These are phyloP conservation scores for Colletotrichum zoysiae DNA, from an alignment of 2,329 filamentous ascomycete species.

Conservation along the genomic window DNA sequence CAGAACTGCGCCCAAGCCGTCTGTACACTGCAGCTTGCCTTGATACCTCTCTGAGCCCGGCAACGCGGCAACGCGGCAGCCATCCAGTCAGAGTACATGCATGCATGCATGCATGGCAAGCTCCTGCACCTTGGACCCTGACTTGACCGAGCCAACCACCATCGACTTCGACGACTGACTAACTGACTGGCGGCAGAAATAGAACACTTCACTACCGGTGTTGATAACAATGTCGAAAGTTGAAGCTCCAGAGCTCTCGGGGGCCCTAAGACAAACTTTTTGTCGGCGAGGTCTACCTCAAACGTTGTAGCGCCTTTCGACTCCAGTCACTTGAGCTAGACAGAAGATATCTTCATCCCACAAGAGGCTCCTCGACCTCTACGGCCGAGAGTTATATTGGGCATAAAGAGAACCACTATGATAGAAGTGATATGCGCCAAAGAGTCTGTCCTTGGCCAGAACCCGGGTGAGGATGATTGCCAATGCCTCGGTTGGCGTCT, in stretches of 20 bases:
- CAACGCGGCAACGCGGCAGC: background rate
- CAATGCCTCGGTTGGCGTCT: background rate
- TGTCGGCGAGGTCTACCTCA: conserved; percentile 5
- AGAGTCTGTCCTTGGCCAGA: background rate
- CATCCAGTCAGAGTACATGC: background rate
- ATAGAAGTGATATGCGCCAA: conserved; percentile 1
- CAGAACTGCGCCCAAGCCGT: background rate
- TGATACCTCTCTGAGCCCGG: background rate
- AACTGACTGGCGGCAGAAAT: background rate
- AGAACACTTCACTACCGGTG: background rate
- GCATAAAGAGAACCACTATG: background rate
- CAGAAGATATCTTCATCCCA: too few relatives aligned
- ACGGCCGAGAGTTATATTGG: background rate
- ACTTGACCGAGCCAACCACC: background rate
- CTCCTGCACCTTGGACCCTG: background rate
- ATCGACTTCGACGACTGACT: background rate
- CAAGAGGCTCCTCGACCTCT: background rate
- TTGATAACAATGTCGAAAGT: background rate
- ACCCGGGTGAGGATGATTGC: background rate
- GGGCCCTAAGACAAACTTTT: background rate
- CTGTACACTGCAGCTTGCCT: background rate
- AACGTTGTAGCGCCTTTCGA: background rate
- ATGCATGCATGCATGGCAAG: background rate
- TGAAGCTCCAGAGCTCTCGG: background rate
- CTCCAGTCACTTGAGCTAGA: background rate